Percentiles rank a stretch among this genome's conserved stretches.
Conservation (phyloP, 179 eudicot genomes). For the Spinacia oleracea region DNA sequence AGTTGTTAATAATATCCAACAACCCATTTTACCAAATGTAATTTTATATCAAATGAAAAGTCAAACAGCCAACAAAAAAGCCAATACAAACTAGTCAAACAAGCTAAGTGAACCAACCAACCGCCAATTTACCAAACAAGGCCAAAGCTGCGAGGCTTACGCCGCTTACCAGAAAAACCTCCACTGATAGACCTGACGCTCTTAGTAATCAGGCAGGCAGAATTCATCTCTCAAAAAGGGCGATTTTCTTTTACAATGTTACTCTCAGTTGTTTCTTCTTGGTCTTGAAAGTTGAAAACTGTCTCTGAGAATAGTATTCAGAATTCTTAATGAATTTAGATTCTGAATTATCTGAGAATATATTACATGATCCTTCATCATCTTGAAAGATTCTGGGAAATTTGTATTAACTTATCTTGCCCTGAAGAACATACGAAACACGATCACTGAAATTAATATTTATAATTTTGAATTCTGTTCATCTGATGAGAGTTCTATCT, state of each 20-base stretch:
- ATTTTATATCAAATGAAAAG: no score
- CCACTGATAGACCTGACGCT: neutral
- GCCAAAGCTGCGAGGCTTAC: neutral
- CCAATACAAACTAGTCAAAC: no score
- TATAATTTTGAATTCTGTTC: neutral
- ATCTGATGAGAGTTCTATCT: neutral
- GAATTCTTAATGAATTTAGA: neutral
- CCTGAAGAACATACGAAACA: constrained; percentile 2
- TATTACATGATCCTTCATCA: neutral
- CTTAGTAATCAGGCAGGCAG: neutral
- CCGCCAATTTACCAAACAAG: no score
- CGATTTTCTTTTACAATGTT: neutral
- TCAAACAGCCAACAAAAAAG: no score
- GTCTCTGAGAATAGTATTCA: neutral
- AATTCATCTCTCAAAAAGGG: neutral
- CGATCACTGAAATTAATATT: neutral
- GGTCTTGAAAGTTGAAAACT: neutral
- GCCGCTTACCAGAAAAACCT: neutral
- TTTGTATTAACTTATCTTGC: neutral
- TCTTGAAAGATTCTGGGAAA: neutral
- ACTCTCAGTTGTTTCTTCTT: constrained; percentile 1
- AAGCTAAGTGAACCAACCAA: no score
- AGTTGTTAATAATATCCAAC: no score
- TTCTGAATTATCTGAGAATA: neutral
- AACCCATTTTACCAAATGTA: no score